Base-by-base conservation (phyloP, 192 early-diverging fungal genomes). In the Tieghemiomyces parasiticus region DNA sequence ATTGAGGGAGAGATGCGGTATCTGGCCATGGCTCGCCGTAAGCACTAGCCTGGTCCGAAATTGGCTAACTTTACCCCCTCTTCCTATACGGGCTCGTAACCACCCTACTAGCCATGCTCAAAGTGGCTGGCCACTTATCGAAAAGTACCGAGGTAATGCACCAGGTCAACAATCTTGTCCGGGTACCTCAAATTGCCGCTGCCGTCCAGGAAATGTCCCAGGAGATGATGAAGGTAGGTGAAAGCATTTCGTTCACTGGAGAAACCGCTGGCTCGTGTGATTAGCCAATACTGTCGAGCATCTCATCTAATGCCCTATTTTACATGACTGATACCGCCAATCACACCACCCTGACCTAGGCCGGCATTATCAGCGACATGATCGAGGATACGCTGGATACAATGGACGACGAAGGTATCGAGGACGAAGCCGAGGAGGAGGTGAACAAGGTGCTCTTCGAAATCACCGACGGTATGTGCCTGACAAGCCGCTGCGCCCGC, bases 311-410 rank as follows among this genome's bases (percentile, higher is more conserved):
- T n/a, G n/a, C n/a, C n/a, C n/a, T n/a, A n/a, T n/a, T n/a, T n/a
- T n/a, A n/a, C n/a, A n/a, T n/a, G n/a, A n/a, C n/a, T n/a, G n/a
- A n/a, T n/a, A n/a, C n/a, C n/a, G n/a, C n/a, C n/a, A n/a, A n/a
- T 46, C 26, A 60, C 29, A 12, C 32, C 14, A 33, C 29, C 3
- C 19, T 35, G 38, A 20, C 8, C 10, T 70, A 92, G 90, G 91
- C 95, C 2, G 93, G 93, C 20, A 80, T 98, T 60, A 93, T 98
- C 56, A 85, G 90, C 66, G 95, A 98, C 68, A 96, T 95, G 91
- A 79, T 95, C 48, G 77, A 85, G 58, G 93, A 95, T 65, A 80
- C 87, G 53, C 78, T 98, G 62, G 92, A 93, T 35, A 73, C 71
- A 52, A 66, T 85, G 61, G 92, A 95, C 46, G 93, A 95, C 38